Evolutionary conservation across 306 rosid species (phyloP).

Genomic region (Sechiopsis laciniata): DNA sequence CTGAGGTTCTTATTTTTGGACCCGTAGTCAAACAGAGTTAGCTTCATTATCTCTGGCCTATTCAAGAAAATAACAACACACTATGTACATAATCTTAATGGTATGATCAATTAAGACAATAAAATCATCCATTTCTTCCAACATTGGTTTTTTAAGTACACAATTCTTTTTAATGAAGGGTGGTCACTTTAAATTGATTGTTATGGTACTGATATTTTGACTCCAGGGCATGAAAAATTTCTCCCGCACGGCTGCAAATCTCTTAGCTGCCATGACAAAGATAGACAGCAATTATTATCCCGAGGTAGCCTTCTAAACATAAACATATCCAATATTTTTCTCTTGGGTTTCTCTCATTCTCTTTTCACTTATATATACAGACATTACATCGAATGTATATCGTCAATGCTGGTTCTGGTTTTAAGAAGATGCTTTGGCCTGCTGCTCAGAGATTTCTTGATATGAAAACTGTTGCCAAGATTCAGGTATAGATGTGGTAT

Average conservation of each 20-base stretch:
- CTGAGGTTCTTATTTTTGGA: background rate
- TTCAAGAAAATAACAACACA: slow-evolving; percentile 8
- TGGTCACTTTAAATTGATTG: background rate
- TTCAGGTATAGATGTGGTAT: slow-evolving; percentile 53
- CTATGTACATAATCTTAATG: background rate
- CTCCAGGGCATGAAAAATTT: slow-evolving; percentile 93
- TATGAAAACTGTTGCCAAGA: slow-evolving; percentile 69
- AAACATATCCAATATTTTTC: background rate
- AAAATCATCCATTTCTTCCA: background rate
- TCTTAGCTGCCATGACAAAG: slow-evolving; percentile 68
- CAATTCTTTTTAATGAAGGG: background rate
- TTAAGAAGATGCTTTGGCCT: slow-evolving; percentile 95
- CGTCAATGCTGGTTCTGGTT: slow-evolving; percentile 92
- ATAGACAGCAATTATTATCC: slow-evolving; percentile 85
- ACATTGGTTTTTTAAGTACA: background rate
- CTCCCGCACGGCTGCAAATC: slow-evolving; percentile 69
- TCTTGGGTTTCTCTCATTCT: background rate
- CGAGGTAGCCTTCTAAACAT: slow-evolving; percentile 50
- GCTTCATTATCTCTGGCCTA: background rate
- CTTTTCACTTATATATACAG: slow-evolving; percentile 35
- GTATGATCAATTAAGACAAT: background rate
- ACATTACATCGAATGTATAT: slow-evolving; percentile 85
- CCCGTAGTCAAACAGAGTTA: background rate
- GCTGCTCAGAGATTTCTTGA: slow-evolving; percentile 91
- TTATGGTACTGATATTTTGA: slow-evolving; percentile 3